Base-by-base conservation (phyloP, 345 rosid species). In the Syzygium aqueum region DNA sequence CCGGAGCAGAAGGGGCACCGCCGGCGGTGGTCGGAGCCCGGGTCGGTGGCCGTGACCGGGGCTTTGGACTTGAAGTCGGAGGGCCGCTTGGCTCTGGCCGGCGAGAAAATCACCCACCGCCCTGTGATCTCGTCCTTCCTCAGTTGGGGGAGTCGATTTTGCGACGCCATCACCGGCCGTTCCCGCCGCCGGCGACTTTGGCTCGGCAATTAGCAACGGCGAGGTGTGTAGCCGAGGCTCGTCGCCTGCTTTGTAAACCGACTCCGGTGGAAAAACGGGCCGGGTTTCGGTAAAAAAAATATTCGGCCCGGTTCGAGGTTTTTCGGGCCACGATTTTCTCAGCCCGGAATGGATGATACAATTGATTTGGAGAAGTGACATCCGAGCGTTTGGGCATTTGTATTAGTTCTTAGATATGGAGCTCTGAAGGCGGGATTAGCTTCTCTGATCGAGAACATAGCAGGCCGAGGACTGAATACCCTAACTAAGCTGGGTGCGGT, bases 1-100 rank as follows among this genome's bases (percentile, higher is more conserved):
- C 98, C 96, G 84, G 91, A 90, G 94, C 98, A 97, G 91, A 97
- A 97, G 9, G 98, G 93, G 90, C 99, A 96, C 49, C 22, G 25
- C 25, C 49, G 46, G 12, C 49, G 25, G 3, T 84, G 89, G 53
- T 84, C 88, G 87, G 86, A 88, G 80, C 7, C 78, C 43, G 46
- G 91, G 85, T n/a, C 77, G 84, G 15, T 92, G 90, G 86, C 86
- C 80, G 85, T 91, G 80, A 87, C 63, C 0, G 97, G 95, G 51
- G 92, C 84, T 84, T 95, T 94, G 77, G 98, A 94, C 89, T 96
- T 97, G 90, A 97, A 93, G 88, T 96, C 98, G 63, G 93, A 87
- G 63, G 98, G 98, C 2, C 98, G 91, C 85, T 95, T 95, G 87
- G 98, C 95, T 28, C 98, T 87, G 16, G 96, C 96, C 43, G 96